phyloP scores from a whole-genome alignment of 2,329 filamentous ascomycete genomes.

The Nothopassalora personata region DNA sequence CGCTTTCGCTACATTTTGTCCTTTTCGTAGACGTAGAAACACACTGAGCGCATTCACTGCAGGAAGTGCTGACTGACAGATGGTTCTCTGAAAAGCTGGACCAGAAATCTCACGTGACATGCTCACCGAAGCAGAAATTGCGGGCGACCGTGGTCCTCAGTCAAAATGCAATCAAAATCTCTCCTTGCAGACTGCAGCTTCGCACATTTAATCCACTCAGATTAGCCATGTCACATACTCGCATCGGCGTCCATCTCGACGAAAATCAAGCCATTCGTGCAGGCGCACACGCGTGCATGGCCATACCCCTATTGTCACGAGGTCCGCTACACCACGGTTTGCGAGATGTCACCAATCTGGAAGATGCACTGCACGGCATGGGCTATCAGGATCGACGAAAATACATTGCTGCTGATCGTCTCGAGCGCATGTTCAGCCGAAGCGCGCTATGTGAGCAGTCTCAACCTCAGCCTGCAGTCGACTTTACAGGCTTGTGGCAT shows the following conservation, averaged over 20 bases:
- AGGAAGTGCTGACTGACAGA: no score
- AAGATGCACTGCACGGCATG: background rate
- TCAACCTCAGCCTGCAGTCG: background rate
- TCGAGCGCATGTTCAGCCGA: background rate
- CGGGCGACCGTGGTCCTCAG: no score
- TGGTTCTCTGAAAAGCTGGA: no score
- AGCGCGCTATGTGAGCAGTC: background rate
- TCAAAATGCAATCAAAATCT: no score
- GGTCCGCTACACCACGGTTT: background rate
- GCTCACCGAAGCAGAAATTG: no score
- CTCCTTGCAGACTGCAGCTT: background rate
- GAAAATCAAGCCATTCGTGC: background rate
- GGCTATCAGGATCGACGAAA: background rate
- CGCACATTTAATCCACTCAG: background rate
- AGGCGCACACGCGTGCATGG: background rate
- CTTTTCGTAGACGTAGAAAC: no score
- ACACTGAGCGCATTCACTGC: no score
- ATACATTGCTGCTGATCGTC: background rate
- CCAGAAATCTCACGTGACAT: no score
- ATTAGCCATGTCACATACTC: background rate
- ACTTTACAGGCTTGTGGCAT: background rate
- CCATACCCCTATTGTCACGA: background rate
- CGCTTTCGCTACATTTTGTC: no score
- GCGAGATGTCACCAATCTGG: background rate
- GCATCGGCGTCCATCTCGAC: background rate